Evolutionary conservation across 495 filamentous ascomycete species (phyloP).

Genomic region (Xeromyces bisporus): DNA sequence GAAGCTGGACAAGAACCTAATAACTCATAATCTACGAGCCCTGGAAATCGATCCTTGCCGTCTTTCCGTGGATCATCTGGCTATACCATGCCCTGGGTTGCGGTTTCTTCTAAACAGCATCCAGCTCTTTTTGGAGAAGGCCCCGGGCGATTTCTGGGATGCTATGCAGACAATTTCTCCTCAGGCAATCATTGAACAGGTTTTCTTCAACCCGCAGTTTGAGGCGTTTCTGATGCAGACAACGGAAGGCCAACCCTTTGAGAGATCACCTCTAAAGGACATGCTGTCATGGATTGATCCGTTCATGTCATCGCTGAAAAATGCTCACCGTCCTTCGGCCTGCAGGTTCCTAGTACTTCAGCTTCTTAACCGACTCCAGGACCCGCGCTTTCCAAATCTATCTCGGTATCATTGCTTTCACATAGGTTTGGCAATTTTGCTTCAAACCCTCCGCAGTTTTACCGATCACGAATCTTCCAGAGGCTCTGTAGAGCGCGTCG

Average conservation of each 20-base stretch:
- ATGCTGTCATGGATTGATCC: conserved; percentile 56
- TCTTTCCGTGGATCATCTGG: conserved; percentile 59
- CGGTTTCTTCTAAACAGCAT: conserved; percentile 47
- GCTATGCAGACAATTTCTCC: conserved; percentile 65
- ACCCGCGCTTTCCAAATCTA: conserved; percentile 24
- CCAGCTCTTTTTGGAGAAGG: conserved; percentile 48
- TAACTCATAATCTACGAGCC: conserved; percentile 58
- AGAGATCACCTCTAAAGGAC: conserved; percentile 38
- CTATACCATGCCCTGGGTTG: conserved; percentile 40
- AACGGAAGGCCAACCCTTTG: conserved; percentile 35
- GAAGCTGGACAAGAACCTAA: conserved; percentile 52
- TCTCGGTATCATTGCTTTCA: conserved; percentile 34
- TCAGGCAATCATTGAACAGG: conserved; percentile 53
- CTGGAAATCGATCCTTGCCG: conserved; percentile 66
- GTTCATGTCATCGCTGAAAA: conserved; percentile 59
- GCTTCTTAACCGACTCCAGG: conserved; percentile 50
- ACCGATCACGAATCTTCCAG: conserved; percentile 31
- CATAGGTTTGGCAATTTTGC: conserved; percentile 30
- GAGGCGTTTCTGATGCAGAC: conserved; percentile 38
- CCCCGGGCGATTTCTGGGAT: conserved; percentile 68
- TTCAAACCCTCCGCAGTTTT: conserved; percentile 35
- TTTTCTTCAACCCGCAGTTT: conserved; percentile 56
- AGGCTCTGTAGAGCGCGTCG: conserved; percentile 33
- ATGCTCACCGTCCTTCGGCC: conserved; percentile 50
- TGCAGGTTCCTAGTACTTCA: conserved; percentile 54